Base-by-base conservation (phyloP, 495 filamentous ascomycete genomes). In the Xylaria cubensis region DNA sequence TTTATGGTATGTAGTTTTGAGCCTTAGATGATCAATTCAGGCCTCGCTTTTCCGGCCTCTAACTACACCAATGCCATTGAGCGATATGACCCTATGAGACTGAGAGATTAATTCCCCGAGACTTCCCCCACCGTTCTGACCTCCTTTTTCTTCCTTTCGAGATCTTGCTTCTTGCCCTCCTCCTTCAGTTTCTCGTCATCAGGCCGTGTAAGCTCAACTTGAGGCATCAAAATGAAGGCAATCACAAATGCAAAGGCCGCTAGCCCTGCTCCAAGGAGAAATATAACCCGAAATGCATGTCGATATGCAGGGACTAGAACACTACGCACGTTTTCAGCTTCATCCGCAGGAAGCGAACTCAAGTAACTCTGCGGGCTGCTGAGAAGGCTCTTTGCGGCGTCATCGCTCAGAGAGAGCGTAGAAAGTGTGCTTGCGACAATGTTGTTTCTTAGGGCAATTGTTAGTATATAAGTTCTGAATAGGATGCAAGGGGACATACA, bases 271-370 rank as follows among this genome's bases (percentile, higher is more conserved):
- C 84, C 83, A 3, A 87, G 77, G 7, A 86, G 72, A 64, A 88
- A 88, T 56, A 88, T 84, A 34, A 86, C 83, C 17, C 82, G 77
- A 66, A 88, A 88, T 2, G 86, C 87, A 19, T 72, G 36, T 50
- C 82, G 80, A 61, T 88, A 88, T 0, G 84, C 85, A 0, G 84
- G 83, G 29, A 86, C 77, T 2, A 87, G 68, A 2, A 84, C 72
- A 9, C 73, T 77, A 15, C 83, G 82, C 6, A 82, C 77, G 17
- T 78, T 76, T 19, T 81, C 76, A 3, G 83, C 80, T 56, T 85
- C 77, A 17, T 78, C 74, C 0, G 71, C 0, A 77, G 80, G 72
- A 81, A 82, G 24, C 77, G 79, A 24, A 69, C 78, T 24, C 74
- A 80, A 55, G 46, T 78, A 77, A 9, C 68, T 71, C 50, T 78